Evolutionary conservation across 305 asterid genomes (phyloP).

Genomic region (Solanum aculeatissimum): DNA sequence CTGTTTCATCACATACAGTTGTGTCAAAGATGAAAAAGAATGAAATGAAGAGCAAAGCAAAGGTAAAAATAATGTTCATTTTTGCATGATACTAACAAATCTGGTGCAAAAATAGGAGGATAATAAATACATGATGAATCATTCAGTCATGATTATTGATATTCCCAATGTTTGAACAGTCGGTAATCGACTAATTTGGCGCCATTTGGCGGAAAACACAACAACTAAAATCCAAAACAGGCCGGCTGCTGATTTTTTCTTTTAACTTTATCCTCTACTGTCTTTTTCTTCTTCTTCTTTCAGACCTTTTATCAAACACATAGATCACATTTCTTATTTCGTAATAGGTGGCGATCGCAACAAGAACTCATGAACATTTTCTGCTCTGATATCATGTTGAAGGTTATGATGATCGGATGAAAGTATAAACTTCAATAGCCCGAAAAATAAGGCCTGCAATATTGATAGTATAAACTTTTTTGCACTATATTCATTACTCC

Average conservation of each 20-base stretch:
- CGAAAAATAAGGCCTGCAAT: not conserved
- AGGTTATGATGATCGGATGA: too few species aligned
- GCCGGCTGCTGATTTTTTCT: not conserved
- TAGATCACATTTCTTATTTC: not conserved
- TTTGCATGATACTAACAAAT: not conserved
- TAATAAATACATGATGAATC: not conserved
- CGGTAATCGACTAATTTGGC: not conserved
- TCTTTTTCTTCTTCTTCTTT: not conserved
- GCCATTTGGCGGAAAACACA: conserved; percentile 3
- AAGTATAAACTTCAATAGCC: too few species aligned
- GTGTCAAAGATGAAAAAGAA: conserved; percentile 10
- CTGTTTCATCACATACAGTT: conserved; percentile 20
- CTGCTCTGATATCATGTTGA: not conserved
- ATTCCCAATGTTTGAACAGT: not conserved
- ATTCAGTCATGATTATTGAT: not conserved
- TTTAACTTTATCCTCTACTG: not conserved
- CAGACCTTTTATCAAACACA: not conserved
- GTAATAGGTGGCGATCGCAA: not conserved
- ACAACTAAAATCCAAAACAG: not conserved
- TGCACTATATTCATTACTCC: not conserved
- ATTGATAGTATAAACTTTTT: not conserved
- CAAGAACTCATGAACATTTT: not conserved
- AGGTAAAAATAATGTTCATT: conserved; percentile 12
- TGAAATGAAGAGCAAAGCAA: conserved; percentile 7
- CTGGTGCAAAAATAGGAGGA: not conserved